These are phyloP conservation scores for Benincasa hispida DNA, from an alignment of 306 rosid species.

Conservation along the genomic window DNA sequence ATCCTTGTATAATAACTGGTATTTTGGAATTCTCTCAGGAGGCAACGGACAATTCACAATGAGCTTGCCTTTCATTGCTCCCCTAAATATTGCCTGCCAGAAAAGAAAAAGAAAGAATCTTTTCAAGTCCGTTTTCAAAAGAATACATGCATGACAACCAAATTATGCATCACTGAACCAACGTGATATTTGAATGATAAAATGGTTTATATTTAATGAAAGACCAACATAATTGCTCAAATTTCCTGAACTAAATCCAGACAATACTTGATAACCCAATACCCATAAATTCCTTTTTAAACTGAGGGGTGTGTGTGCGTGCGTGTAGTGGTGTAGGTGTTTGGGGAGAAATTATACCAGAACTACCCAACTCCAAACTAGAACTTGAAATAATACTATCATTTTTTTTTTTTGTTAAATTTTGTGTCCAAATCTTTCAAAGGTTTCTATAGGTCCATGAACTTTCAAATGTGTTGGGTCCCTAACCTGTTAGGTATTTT, in stretches of 20 bases:
- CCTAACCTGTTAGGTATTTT: no score
- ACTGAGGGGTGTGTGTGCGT: no score
- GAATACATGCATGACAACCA: not conserved
- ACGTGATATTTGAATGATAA: not conserved
- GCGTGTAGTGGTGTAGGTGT: no score
- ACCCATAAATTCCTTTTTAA: no score
- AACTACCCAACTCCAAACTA: no score
- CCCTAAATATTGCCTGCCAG: slow-evolving; percentile 63
- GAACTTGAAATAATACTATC: no score
- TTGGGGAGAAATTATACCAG: no score
- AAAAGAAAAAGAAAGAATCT: not conserved
- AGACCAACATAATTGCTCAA: not conserved
- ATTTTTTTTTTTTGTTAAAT: no score
- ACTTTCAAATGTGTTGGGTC: no score
- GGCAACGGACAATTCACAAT: slow-evolving; percentile 71
- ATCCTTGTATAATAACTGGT: slow-evolving; percentile 61
- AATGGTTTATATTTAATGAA: not conserved
- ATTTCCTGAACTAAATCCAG: not conserved
- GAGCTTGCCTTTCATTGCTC: slow-evolving; percentile 83
- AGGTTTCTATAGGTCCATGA: no score
- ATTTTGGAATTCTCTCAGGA: slow-evolving; percentile 48
- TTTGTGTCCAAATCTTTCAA: no score
- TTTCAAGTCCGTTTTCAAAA: not conserved
- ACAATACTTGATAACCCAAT: not conserved
- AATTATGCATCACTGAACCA: not conserved